These are phyloP conservation scores for Cyclostephanos tholiformis DNA, from an alignment of 108 stramenopile genomes.

Conservation along the genomic window DNA sequence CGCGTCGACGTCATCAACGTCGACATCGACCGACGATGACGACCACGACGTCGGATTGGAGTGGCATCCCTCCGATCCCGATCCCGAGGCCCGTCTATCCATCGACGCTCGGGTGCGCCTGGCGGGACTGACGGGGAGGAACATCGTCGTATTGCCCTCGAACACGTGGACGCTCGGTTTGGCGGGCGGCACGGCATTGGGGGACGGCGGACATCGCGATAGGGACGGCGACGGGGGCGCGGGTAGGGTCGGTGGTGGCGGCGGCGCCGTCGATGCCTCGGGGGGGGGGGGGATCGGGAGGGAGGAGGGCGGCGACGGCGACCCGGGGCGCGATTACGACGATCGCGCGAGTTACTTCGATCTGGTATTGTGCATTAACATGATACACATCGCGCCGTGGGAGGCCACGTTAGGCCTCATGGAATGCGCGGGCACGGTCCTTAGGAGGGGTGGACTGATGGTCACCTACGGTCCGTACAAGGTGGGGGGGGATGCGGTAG, in stretches of 20 bases:
- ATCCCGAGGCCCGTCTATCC: slow-evolving; percentile 15
- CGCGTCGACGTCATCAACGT: background rate
- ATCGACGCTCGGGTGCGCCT: slow-evolving; percentile 37
- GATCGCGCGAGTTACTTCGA: slow-evolving; percentile 39
- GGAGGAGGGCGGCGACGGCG: no score
- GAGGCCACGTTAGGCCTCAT: slow-evolving; percentile 78
- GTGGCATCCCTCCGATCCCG: slow-evolving; percentile 48
- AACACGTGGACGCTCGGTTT: slow-evolving; percentile 29
- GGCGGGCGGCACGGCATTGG: slow-evolving; percentile 23
- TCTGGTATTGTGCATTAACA: slow-evolving; percentile 76
- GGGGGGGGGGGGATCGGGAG: no score
- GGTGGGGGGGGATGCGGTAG: slow-evolving; percentile 64
- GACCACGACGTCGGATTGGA: slow-evolving; percentile 1
- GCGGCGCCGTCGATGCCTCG: no score
- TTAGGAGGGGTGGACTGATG: slow-evolving; percentile 59
- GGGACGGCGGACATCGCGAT: slow-evolving; percentile 15
- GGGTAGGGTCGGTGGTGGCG: slow-evolving; percentile 14
- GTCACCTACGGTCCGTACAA: slow-evolving; percentile 82
- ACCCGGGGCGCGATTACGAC: slow-evolving; percentile 1
- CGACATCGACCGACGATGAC: background rate
- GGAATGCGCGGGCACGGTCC: slow-evolving; percentile 53
- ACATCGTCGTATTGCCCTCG: background rate
- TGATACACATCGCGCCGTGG: slow-evolving; percentile 91
- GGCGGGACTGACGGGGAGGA: background rate
- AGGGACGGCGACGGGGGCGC: slow-evolving; percentile 19